Conservation (phyloP, 352 stramenopile species). For the Aphanomyces invadans region DNA sequence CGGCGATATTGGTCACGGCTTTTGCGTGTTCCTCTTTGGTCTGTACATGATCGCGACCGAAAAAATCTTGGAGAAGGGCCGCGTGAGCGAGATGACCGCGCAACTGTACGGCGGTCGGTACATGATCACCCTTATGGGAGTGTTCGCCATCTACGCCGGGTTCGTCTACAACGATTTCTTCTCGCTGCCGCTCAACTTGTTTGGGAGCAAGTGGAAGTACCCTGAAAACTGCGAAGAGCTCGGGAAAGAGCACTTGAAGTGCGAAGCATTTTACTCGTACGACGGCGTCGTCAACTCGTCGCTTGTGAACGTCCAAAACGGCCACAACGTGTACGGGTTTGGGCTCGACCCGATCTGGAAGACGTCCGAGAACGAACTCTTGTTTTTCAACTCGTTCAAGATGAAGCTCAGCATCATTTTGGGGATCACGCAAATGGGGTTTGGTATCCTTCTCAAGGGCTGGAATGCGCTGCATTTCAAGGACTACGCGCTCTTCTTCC, state of each 20-base stretch:
- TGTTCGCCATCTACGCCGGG: slow-evolving; percentile 96
- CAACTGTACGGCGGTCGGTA: slow-evolving; percentile 92
- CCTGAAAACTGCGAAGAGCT: slow-evolving; percentile 54
- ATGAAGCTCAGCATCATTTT: slow-evolving; percentile 99
- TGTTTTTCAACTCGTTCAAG: slow-evolving; percentile 99
- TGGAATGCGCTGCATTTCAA: slow-evolving; percentile 96
- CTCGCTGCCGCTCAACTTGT: slow-evolving; percentile 95
- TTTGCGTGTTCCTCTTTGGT: slow-evolving; percentile 91
- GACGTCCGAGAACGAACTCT: slow-evolving; percentile 94
- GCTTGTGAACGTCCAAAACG: slow-evolving; percentile 44
- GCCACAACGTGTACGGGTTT: slow-evolving; percentile 93
- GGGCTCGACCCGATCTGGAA: slow-evolving; percentile 98
- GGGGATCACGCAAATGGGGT: slow-evolving; percentile 98
- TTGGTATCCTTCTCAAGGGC: slow-evolving; percentile 94
- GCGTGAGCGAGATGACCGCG: slow-evolving; percentile 87
- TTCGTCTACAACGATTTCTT: slow-evolving; percentile 99
- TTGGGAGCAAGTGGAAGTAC: slow-evolving; percentile 92
- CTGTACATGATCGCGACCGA: slow-evolving; percentile 93
- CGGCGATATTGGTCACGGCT: slow-evolving; percentile 97
- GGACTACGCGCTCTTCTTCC: slow-evolving; percentile 93
- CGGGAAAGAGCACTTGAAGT: slow-evolving; percentile 45
- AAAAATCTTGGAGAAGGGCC: slow-evolving; percentile 70
- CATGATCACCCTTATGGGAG: slow-evolving; percentile 98
- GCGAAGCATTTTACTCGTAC: slow-evolving; percentile 61
- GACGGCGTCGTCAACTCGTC: slow-evolving; percentile 75